These are phyloP conservation scores for Abelmoschus esculentus DNA, from an alignment of 345 rosid genomes.

Conservation along the genomic window DNA sequence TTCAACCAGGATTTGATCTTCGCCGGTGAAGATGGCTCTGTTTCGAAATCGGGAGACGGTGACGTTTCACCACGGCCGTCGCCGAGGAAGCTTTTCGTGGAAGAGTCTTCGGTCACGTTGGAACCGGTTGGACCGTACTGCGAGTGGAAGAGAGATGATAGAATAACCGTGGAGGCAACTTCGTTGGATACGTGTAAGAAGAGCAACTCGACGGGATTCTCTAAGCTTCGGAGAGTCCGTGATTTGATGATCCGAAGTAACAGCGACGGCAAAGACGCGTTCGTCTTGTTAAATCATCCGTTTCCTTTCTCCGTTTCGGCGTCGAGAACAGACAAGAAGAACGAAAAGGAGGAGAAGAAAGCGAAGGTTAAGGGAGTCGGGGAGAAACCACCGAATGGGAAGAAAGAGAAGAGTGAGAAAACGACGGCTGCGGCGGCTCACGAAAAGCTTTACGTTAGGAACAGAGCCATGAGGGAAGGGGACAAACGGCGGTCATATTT, in stretches of 20 bases:
- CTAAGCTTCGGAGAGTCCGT: conserved; percentile 38
- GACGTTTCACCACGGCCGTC: conserved; percentile 14
- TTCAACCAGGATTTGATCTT: conserved; percentile 29
- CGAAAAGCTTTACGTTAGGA: conserved; percentile 8
- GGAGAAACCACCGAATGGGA: background rate
- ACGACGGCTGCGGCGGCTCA: conserved; percentile 1
- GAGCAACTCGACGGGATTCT: conserved; percentile 53
- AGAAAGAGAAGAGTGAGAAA: background rate
- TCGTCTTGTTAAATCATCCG: conserved; percentile 30
- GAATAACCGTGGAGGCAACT: conserved; percentile 19
- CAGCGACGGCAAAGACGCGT: conserved; percentile 49
- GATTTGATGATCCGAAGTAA: conserved; percentile 34
- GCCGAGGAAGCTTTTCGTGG: conserved; percentile 23
- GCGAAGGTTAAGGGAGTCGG: background rate
- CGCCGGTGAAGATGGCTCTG: background rate
- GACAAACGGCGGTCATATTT: conserved; percentile 15
- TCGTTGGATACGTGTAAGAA: conserved; percentile 30
- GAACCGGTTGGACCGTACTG: conserved; percentile 34
- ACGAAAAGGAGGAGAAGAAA: background rate
- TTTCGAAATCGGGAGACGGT: background rate
- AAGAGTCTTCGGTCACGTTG: conserved; percentile 11
- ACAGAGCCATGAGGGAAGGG: conserved; percentile 7
- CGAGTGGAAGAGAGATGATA: conserved; percentile 24
- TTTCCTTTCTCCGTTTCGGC: background rate
- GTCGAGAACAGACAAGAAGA: background rate